These are phyloP conservation scores for Taphrina confusa DNA, from an alignment of 1,139 yeast species.

Conservation along the genomic window DNA sequence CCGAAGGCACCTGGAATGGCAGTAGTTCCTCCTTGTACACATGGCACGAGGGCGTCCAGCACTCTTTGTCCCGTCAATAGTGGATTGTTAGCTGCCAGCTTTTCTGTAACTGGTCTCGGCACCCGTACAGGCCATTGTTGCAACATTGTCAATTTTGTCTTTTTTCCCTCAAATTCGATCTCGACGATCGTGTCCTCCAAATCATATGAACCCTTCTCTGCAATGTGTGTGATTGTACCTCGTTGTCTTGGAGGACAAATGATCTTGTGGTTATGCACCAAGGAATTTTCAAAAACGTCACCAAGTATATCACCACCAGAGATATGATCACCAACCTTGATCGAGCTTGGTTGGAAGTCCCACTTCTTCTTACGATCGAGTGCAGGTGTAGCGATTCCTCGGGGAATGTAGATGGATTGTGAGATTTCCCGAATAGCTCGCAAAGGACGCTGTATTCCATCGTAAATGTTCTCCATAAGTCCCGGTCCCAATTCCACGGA, in stretches of 20 bases:
- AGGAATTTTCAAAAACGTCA: conserved; percentile 86
- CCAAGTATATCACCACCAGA: conserved; percentile 98
- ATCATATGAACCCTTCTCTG: conserved; percentile 84
- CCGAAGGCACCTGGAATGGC: conserved; percentile 99
- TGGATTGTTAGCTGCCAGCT: conserved; percentile 89
- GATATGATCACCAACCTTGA: conserved; percentile 93
- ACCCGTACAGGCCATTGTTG: conserved; percentile 99
- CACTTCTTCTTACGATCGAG: conserved; percentile 76
- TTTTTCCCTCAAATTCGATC: conserved; percentile 90
- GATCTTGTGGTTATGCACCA: conserved; percentile 88
- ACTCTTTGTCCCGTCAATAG: conserved; percentile 98
- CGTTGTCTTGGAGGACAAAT: conserved; percentile 96
- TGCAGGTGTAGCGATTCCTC: conserved; percentile 97
- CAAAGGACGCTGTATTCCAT: conserved; percentile 98
- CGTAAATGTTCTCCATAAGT: conserved; percentile 96
- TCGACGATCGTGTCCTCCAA: conserved; percentile 88
- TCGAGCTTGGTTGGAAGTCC: conserved; percentile 71
- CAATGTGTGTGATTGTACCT: conserved; percentile 90
- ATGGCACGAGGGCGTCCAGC: conserved; percentile 93
- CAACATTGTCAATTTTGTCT: conserved; percentile 82
- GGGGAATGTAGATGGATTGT: conserved; percentile 92
- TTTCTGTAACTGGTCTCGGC: conserved; percentile 97
- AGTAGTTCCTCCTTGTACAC: conserved; percentile 99
- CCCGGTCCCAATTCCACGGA: conserved; percentile 99
- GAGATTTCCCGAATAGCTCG: conserved; percentile 83